phyloP scores from a whole-genome alignment of 257 asterid genomes.

The Vinca minor region DNA sequence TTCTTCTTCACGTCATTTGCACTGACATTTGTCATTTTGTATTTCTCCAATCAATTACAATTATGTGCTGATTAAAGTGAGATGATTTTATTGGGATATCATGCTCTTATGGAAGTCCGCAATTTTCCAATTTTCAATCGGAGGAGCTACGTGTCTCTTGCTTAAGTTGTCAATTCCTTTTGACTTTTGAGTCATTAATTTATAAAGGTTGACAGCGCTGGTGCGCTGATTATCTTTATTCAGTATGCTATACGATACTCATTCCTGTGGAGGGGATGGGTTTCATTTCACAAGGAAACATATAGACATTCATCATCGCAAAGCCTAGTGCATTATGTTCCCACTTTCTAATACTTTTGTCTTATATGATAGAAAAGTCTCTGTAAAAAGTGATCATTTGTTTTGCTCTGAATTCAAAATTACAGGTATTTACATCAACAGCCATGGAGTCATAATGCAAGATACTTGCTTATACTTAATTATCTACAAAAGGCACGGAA shows the following conservation, averaged over 20 bases:
- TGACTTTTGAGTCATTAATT: not conserved
- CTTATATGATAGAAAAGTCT: not conserved
- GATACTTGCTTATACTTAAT: slow-evolving; percentile 67
- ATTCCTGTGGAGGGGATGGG: not conserved
- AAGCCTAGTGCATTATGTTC: not conserved
- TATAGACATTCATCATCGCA: not conserved
- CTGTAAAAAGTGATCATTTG: not conserved
- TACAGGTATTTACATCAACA: slow-evolving; percentile 79
- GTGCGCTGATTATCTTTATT: not conserved
- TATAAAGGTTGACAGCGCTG: not conserved
- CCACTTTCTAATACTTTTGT: not conserved
- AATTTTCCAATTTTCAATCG: not conserved
- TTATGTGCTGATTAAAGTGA: not conserved
- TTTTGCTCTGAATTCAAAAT: slow-evolving; percentile 12
- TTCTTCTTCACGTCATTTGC: not conserved
- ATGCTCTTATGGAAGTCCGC: not conserved
- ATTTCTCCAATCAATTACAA: not conserved
- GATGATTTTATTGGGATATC: not conserved
- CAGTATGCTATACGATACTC: not conserved
- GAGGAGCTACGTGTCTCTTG: not conserved
- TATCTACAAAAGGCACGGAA: slow-evolving; percentile 67
- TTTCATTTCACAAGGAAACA: not conserved
- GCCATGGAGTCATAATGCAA: slow-evolving; percentile 73
- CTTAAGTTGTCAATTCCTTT: not conserved
- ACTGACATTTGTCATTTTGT: not conserved